Evolutionary conservation across 1,139 yeast genomes (phyloP), one percentile per base, ranked within the genome.

Genomic region (Saccharomyces hybrid): DNA sequence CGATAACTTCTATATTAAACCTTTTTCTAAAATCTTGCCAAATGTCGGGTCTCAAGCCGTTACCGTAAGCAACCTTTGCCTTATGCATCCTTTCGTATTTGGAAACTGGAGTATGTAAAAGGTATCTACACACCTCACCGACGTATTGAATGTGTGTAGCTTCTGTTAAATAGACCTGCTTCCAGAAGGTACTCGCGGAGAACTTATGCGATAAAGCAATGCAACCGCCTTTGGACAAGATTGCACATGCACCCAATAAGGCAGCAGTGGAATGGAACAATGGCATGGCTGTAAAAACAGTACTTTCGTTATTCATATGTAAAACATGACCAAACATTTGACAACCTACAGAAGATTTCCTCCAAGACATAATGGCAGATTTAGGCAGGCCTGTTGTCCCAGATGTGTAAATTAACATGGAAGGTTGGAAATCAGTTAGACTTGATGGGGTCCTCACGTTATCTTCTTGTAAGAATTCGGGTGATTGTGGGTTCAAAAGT

Each of bases 371-470:
- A 58, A 88, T 85, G 3, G 96, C 98, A 4, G 97, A 88, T 71
- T 93, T 93, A 13, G 99, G 98, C 59, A 90, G 73, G 0, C 98
- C 98, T 0, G 98, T 89, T 8, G 98, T 91, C 48, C 99, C 99
- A 0, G 96, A 87, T 1, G 99, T 93, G 69, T 86, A 91, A 55
- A 93, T 88, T 63, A 88, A 77, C 58, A 85, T 79, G 38, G 88
- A 84, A 11, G 93, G 80, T 55, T 82, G 81, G 62, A 76, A 80
- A 66, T 84, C 88, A 6, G 74, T 69, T 56, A 81, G 82, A 6
- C 70, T 71, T 8, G 51, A 51, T 3, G 80, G 79, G 60, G 86
- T 79, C 72, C 93, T 79, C 7, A 80, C 70, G 3, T 70, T 58
- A 62, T 83, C 83, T 0, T 77, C 73, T 54, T 85, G 83, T 61